Evolutionary conservation across 2,329 filamentous ascomycete species (phyloP).

Genomic region (Apiospora hydei): DNA sequence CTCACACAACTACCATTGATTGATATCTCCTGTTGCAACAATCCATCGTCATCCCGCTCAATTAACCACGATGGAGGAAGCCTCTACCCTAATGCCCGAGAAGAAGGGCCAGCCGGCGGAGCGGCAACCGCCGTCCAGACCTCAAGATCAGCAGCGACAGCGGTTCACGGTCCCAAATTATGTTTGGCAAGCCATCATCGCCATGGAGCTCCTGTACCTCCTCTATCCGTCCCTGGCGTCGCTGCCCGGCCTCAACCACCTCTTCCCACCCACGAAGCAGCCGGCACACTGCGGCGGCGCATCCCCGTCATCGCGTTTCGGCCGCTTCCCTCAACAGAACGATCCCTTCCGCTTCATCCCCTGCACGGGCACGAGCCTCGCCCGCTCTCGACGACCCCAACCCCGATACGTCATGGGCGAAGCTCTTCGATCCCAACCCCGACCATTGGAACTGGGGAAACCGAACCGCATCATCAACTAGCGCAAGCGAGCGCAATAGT

Average conservation of each 20-base stretch:
- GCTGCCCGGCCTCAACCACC: neutral
- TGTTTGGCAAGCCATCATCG: neutral
- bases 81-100: neutral
- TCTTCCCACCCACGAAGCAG: neutral
- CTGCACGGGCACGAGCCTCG: conserved; percentile 51
- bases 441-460: conserved; percentile 56
- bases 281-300: conserved; percentile 21
- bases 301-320: conserved; percentile 37
- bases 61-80: conserved; percentile 1
- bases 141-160: neutral
- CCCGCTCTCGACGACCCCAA: conserved; percentile 50
- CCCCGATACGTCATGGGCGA: conserved; percentile 48
- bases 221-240: neutral
- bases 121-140: neutral
- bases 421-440: conserved; percentile 52
- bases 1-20: neutral
- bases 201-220: neutral
- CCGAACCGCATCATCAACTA: conserved; percentile 10
- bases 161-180: neutral
- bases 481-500: conserved; percentile 23
- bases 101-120: neutral
- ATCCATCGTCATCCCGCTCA: neutral
- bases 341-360: conserved; percentile 57
- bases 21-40: neutral
- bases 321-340: conserved; percentile 48